Evolutionary conservation across 2,329 filamentous ascomycete genomes (phyloP), one percentile per base, ranked within the genome.

Genomic region (Verruconis gallopava): DNA sequence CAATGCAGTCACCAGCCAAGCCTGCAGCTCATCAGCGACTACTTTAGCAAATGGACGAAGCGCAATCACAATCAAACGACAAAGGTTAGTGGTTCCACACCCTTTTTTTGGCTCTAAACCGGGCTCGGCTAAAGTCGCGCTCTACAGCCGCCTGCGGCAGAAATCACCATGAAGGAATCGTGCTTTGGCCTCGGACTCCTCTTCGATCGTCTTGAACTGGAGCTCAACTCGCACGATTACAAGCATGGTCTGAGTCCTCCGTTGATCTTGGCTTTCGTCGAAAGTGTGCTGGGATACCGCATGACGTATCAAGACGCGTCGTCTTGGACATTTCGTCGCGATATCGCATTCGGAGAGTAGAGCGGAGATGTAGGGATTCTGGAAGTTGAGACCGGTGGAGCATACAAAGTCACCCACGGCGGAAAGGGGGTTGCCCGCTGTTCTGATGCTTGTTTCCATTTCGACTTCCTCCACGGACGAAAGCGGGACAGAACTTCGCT

Each of bases 1-100:
- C 61, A 69, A 38, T 60, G 63, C 39, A 72, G 66, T 38, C 70
- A 73, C 50, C 62, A 61, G 32, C 60, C 61, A 3, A 67, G 64
- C 0, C 50, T 72, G 20, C 55, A 65, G 40, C 52, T 71, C 13
- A 49, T 73, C 4, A 55, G 58, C 3, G 60, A 63, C 1, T 73
- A 72, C 44, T 50, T 72, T 2, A 62, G 61, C 51, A 62, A 61
- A 25, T 72, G 68, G 67, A 65, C 62, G 36, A 59, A 62, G 32
- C 53, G 59, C 5, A 69, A 71, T 41, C 56, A 63, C 37, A 55
- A 60, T 5, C 51, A 62, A 19, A 53, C 50, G 9, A 51, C 55
- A 21, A 59, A 55, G 46, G 62, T 63, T n/a, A n/a, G n/a, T n/a
- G n/a, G n/a, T n/a, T n/a, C n/a, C n/a, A n/a, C n/a, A n/a, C n/a